Conservation (phyloP, 2,329 filamentous ascomycete species). For the Colletotrichum falcatum region DNA sequence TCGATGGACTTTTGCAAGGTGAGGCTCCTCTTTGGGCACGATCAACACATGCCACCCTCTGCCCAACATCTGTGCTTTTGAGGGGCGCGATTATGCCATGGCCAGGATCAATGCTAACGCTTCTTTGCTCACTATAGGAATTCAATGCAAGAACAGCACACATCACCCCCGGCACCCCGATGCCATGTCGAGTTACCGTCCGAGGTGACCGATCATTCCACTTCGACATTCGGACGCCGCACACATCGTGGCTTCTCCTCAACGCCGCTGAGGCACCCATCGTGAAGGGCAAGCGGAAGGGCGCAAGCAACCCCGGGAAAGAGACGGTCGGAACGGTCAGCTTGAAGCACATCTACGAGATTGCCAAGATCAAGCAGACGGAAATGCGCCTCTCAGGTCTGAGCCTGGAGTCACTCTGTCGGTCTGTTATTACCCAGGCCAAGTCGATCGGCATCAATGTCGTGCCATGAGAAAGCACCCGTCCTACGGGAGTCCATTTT, state of each 20-base stretch:
- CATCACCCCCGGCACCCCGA: constrained; percentile 84
- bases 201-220: constrained; percentile 92
- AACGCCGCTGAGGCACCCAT: constrained; percentile 81
- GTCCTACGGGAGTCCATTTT: constrained; percentile 23
- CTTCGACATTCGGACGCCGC: constrained; percentile 93
- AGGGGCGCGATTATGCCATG: constrained; percentile 28
- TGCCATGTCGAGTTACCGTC: constrained; percentile 91
- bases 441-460: constrained; percentile 81
- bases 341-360: constrained; percentile 97
- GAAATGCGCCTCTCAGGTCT: constrained; percentile 80
- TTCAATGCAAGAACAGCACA: constrained; percentile 96
- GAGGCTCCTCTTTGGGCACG: constrained; percentile 40
- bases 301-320: constrained; percentile 78
- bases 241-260: constrained; percentile 91
- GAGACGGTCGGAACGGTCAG: constrained; percentile 87
- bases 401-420: constrained; percentile 77
- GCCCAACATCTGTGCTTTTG: constrained; percentile 31
- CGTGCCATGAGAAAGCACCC: constrained; percentile 61
- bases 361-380: constrained; percentile 93
- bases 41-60: constrained; percentile 36
- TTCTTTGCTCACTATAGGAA: constrained; percentile 69
- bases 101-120: constrained; percentile 38
- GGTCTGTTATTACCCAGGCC: constrained; percentile 78
- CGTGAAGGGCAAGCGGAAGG: constrained; percentile 81
- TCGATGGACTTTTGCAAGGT: constrained; percentile 99